Evolutionary conservation across 352 stramenopile genomes (phyloP), one percentile per base, ranked within the genome.

Genomic region (Pythium brachiatum): DNA sequence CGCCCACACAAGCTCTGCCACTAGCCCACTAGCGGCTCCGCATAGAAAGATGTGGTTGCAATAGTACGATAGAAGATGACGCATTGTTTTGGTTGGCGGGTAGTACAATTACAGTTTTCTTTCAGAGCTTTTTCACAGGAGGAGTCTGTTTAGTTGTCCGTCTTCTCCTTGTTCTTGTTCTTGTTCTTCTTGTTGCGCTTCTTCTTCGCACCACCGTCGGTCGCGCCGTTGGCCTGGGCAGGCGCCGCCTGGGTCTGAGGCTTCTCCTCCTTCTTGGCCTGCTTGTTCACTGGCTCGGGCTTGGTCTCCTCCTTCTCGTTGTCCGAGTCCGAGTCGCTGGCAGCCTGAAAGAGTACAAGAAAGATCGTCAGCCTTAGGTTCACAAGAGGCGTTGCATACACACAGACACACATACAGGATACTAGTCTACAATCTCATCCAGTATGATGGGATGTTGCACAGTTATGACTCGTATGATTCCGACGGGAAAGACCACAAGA

Each of bases 381-480:
- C 39, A 47, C 18, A 2, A 47, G 16, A 3, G 5, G 5, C 39
- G n/a, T 47, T 1, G 21, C 25, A 32, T 16, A 53, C 43, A 60
- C 29, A 38, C 41, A 55, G 36, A 53, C 29, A 58, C 43, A 25
- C 47, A 60, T 38, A 38, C 39, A 66, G 16, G 60, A 47, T 26
- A 47, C n/a, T n/a, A n/a, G n/a, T n/a, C n/a, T 56, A 64, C 47
- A 60, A 48, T 41, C 20, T 12, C 51, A 58, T 26, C 48, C 50
- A 36, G 69, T 60, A 18, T n/a, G 52, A 70, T 26, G 43, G 54
- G 67, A 89, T 94, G 85, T 94, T 89, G 81, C 85, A 90, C 79
- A 90, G 85, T 92, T 94, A 94, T 94, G 85, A 94, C 85, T 94
- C 85, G 85, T 94, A 94, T 94, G 85, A 92, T 88, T 94, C 83